phyloP scores from a whole-genome alignment of 2,329 filamentous ascomycete genomes.

The Talaromyces atroroseus region DNA sequence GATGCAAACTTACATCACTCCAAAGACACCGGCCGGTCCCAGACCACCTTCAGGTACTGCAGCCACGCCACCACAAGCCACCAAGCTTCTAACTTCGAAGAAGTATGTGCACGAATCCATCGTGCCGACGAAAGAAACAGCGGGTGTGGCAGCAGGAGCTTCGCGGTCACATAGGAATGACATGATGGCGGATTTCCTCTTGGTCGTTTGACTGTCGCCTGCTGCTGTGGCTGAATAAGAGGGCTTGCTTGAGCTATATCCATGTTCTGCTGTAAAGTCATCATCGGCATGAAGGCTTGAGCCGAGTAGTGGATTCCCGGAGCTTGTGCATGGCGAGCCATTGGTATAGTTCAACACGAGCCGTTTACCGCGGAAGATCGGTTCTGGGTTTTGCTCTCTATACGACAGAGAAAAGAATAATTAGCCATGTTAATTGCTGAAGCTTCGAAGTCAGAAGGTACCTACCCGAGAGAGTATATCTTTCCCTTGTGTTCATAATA shows the following conservation, averaged over 20 bases:
- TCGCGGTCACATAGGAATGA: constrained; percentile 91
- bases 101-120: constrained; percentile 92
- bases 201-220: constrained; percentile 22
- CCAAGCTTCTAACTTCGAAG: constrained; percentile 82
- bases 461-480: constrained; percentile 45
- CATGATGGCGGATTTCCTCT: constrained; percentile 72
- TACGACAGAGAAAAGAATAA: neutral
- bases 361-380: constrained; percentile 50
- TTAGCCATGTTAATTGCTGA: neutral
- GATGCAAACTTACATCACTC: constrained; percentile 64
- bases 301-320: constrained; percentile 15
- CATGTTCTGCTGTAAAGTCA: constrained; percentile 19
- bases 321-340: constrained; percentile 61
- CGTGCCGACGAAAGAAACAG: constrained; percentile 78
- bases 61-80: constrained; percentile 72
- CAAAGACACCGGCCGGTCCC: constrained; percentile 73
- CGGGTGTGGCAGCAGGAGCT: constrained; percentile 60
- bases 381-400: constrained; percentile 42
- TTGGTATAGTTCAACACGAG: constrained; percentile 70
- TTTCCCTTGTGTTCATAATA: constrained; percentile 42
- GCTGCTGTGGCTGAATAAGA: neutral
- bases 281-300: constrained; percentile 8
- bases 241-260: neutral
- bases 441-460: neutral
- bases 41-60: constrained; percentile 54